Percentiles rank a stretch among this genome's conserved stretches.
These are phyloP conservation scores for Chlorella sp. DNA, from an alignment of 139 green algal species.

Conservation along the genomic window DNA sequence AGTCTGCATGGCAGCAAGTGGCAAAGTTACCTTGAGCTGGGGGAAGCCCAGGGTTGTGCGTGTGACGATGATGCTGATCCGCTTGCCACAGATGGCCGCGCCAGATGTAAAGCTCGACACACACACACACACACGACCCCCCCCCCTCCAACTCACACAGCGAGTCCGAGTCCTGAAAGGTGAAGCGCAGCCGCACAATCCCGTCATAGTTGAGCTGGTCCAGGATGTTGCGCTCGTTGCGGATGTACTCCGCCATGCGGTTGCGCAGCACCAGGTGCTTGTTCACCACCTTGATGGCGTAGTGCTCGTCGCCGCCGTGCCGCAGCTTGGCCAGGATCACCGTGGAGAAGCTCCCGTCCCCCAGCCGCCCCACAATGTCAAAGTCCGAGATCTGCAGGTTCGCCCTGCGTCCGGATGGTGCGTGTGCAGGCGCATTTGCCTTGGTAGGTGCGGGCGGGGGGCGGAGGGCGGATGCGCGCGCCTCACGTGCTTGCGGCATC, in stretches of 20 bases:
- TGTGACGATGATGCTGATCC: background rate
- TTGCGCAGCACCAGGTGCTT: conserved; percentile 41
- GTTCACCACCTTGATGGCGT: conserved; percentile 45
- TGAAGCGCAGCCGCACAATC: conserved; percentile 34
- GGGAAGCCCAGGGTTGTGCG: background rate
- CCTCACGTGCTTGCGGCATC: no score
- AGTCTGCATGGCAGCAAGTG: conserved; percentile 34
- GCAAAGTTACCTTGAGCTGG: no score
- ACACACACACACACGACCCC: background rate
- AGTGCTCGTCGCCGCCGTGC: conserved; percentile 16
- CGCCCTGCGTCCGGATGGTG: conserved; percentile 4
- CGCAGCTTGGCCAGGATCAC: conserved; percentile 26
- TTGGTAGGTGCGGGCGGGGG: no score
- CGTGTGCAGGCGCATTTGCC: no score
- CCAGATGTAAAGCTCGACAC: no score
- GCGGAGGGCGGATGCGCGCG: no score
- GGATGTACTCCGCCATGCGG: conserved; percentile 39
- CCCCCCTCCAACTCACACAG: conserved; percentile 24
- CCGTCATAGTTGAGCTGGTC: conserved; percentile 30
- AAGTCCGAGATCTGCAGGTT: conserved; percentile 28
- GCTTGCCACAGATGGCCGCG: no score
- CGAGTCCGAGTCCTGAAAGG: conserved; percentile 37
- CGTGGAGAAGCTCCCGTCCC: conserved; percentile 38
- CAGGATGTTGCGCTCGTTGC: conserved; percentile 35
- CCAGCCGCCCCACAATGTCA: conserved; percentile 24